A percentile compares a stretch with the other conserved stretches of the same genome.
These are phyloP conservation scores for Teratosphaeria destructans DNA, from an alignment of 2,329 filamentous ascomycete genomes.

Conservation along the genomic window DNA sequence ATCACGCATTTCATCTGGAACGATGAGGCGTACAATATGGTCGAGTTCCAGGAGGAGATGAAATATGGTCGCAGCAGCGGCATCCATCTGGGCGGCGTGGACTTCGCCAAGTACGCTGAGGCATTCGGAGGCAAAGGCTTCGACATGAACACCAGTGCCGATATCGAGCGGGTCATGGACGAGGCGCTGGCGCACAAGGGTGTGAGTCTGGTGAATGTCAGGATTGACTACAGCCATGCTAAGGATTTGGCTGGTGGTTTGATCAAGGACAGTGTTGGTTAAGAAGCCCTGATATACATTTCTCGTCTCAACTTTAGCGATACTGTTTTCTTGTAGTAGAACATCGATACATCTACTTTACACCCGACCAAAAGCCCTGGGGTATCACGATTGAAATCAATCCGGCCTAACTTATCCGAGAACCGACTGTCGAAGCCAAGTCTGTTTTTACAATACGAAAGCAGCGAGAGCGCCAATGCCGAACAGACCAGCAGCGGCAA, in stretches of 20 bases:
- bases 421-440: neutral
- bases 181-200: conserved; percentile 34
- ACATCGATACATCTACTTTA: neutral
- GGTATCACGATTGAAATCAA: neutral
- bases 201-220: conserved; percentile 37
- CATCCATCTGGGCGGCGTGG: conserved; percentile 36
- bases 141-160: conserved; percentile 28
- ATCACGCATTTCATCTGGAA: conserved; percentile 45
- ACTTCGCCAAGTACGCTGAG: conserved; percentile 40
- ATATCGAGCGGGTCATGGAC: conserved; percentile 35
- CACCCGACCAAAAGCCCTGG: neutral
- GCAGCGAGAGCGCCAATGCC: neutral
- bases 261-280: conserved; percentile 26
- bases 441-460: neutral
- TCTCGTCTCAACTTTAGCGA: neutral
- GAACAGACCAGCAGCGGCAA: neutral
- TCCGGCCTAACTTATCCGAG: neutral
- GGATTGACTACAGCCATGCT: conserved; percentile 37
- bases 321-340: neutral
- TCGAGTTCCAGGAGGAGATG: conserved; percentile 42
- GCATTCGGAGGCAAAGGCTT: conserved; percentile 38
- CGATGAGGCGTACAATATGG: conserved; percentile 42
- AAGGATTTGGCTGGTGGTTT: conserved; percentile 32
- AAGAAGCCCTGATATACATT: neutral
- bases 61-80: conserved; percentile 39